These are phyloP conservation scores for Agaricus blazei DNA, from an alignment of 768 basidiomycete species.

Conservation along the genomic window DNA sequence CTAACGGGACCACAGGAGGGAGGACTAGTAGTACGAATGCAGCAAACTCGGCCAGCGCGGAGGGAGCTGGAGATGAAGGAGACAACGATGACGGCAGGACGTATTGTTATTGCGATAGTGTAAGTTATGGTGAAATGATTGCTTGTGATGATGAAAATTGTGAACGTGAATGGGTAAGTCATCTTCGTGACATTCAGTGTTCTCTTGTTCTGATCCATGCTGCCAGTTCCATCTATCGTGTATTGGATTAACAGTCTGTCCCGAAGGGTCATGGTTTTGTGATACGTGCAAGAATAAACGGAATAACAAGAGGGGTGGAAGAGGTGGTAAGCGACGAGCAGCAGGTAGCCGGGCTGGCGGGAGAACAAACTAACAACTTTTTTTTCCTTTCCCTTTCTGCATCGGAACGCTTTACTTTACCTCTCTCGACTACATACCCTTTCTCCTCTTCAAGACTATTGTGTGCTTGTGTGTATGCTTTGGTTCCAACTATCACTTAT, in stretches of 20 bases:
- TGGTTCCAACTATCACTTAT: not conserved
- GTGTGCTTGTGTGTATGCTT: not conserved
- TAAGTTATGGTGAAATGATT: conserved; percentile 93
- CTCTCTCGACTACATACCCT: not conserved
- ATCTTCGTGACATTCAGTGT: conserved; percentile 7
- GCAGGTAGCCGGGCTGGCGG: conserved; percentile 24
- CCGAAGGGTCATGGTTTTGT: conserved; percentile 76
- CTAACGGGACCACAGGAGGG: conserved; percentile 27
- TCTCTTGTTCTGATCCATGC: conserved; percentile 7
- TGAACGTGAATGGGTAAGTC: conserved; percentile 86
- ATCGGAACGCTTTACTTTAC: conserved; percentile 1
- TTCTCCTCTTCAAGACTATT: not conserved
- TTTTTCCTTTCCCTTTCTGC: not conserved
- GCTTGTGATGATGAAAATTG: conserved; percentile 83
- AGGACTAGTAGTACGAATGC: not conserved
- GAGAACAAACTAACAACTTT: conserved; percentile 10
- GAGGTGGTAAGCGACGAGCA: conserved; percentile 47
- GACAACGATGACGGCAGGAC: conserved; percentile 58
- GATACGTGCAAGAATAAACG: conserved; percentile 59
- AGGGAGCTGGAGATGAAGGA: conserved; percentile 37
- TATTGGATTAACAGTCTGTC: conserved; percentile 59
- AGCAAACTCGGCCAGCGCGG: conserved; percentile 21
- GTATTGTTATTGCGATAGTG: conserved; percentile 83
- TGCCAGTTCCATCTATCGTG: conserved; percentile 76
- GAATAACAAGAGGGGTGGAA: conserved; percentile 42